Percentiles rank a stretch among this genome's conserved stretches.
phyloP scores from a whole-genome alignment of 31 red algal genomes.

The Asparagopsis taxiformis region DNA sequence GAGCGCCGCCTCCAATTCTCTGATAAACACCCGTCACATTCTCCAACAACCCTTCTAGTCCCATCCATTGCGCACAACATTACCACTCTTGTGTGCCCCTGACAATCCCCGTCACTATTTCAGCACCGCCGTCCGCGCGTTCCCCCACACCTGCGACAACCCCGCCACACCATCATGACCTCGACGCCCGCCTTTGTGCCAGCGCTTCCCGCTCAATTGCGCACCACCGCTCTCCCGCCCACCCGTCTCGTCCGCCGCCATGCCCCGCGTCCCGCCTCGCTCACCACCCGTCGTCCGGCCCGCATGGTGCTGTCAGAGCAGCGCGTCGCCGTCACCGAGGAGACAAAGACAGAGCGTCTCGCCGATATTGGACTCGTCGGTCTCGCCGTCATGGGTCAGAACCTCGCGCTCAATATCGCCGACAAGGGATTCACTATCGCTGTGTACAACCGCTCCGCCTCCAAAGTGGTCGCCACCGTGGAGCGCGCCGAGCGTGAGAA shows the following conservation, averaged over 20 bases:
- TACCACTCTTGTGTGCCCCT: neutral
- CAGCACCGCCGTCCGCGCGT: neutral
- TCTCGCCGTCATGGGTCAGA: conserved; percentile 99
- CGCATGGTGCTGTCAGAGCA: conserved; percentile 31
- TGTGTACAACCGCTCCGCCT: conserved; percentile 78
- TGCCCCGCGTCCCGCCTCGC: neutral
- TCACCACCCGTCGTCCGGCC: neutral
- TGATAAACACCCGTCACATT: no score
- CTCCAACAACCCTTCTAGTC: neutral
- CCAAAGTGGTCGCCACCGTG: conserved; percentile 78
- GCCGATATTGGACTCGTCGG: conserved; percentile 89
- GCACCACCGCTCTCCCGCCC: neutral
- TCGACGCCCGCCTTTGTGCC: neutral
- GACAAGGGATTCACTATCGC: conserved; percentile 87
- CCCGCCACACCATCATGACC: neutral
- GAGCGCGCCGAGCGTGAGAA: conserved; percentile 52
- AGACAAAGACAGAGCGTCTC: neutral
- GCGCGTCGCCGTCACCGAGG: neutral
- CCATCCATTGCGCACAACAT: neutral
- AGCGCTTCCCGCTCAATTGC: neutral
- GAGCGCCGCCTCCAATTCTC: no score
- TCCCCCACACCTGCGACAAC: neutral
- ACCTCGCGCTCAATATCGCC: conserved; percentile 93
- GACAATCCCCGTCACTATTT: neutral
- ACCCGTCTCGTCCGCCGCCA: neutral